phyloP scores from a whole-genome alignment of 352 stramenopile genomes.

The Aphanomyces cochlioides region DNA sequence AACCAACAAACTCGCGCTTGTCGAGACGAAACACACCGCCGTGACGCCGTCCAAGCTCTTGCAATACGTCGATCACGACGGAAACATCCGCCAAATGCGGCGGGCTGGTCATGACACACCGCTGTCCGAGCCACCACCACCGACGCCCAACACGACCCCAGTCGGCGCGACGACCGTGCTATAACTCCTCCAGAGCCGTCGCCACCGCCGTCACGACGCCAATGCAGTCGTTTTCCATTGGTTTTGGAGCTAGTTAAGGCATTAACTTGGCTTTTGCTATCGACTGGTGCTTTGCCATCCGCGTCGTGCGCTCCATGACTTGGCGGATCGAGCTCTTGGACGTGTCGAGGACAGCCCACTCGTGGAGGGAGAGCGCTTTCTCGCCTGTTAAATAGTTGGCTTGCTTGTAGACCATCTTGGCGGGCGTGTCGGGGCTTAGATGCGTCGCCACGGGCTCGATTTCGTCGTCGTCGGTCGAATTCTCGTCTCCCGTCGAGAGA shows the following conservation, averaged over 20 bases:
- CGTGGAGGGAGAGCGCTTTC: background rate
- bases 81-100: background rate
- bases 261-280: too few species aligned
- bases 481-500: background rate
- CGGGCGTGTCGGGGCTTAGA: background rate
- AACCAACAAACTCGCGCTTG: background rate
- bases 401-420: conserved; percentile 9
- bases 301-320: background rate
- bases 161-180: background rate
- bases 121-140: too few species aligned
- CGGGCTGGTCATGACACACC: background rate
- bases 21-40: background rate
- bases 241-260: too few species aligned
- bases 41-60: background rate
- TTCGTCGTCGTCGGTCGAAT: background rate
- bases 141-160: background rate
- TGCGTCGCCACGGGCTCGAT: background rate
- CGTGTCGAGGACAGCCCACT: background rate
- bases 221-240: too few species aligned
- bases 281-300: background rate
- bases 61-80: background rate
- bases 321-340: conserved; percentile 6
- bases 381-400: conserved; percentile 20
- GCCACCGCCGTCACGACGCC: too few species aligned
- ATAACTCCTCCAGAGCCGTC: too few species aligned